Evolutionary conservation across 345 rosid species (phyloP).

Genomic region (Kernera saxatilis): DNA sequence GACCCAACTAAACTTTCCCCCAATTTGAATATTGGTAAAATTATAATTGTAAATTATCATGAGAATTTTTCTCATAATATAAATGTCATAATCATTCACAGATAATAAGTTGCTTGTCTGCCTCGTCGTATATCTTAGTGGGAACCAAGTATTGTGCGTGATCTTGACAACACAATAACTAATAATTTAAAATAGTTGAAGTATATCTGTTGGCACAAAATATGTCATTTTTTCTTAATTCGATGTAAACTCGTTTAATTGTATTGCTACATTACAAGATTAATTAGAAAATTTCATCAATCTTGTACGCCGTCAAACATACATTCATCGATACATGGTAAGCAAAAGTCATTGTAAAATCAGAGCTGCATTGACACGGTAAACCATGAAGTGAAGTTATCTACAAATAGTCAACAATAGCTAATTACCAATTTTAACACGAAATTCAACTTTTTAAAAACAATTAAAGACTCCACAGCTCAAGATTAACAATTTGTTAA

Average conservation of each 20-base stretch:
- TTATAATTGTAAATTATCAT: too few species aligned
- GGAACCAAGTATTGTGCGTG: constrained; percentile 26
- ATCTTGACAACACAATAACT: neutral
- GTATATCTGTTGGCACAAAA: neutral
- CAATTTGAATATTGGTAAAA: neutral
- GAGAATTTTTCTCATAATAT: neutral
- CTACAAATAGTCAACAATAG: neutral
- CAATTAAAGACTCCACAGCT: too few species aligned
- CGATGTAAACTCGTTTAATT: neutral
- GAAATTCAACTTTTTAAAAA: too few species aligned
- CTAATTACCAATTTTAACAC: neutral
- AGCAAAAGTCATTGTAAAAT: neutral
- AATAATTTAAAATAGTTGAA: neutral
- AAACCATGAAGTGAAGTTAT: neutral
- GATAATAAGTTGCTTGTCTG: constrained; percentile 12
- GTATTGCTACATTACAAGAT: neutral
- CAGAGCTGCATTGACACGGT: neutral
- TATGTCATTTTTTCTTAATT: constrained; percentile 10
- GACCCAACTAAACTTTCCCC: neutral
- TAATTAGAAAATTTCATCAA: neutral
- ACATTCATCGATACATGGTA: neutral
- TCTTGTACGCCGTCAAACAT: neutral
- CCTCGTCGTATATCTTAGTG: constrained; percentile 27
- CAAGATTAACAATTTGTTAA: too few species aligned
- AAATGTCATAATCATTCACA: constrained; percentile 18